Evolutionary conservation across 306 rosid species (phyloP).

Genomic region (Acmispon strigosus): DNA sequence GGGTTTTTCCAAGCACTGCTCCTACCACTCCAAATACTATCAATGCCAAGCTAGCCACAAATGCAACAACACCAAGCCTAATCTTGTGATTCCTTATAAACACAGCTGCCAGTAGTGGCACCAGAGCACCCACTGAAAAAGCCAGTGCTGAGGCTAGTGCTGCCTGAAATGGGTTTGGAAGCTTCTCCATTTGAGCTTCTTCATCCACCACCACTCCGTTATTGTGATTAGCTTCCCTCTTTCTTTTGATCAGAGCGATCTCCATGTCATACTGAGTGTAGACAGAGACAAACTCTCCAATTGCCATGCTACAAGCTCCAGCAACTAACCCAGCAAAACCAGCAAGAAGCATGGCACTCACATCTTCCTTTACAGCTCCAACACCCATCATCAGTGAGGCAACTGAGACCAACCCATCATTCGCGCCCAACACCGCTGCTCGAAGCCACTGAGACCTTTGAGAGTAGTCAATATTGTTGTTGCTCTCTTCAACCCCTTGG

Average conservation of each 20-base stretch:
- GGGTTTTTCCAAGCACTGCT: constrained; percentile 36
- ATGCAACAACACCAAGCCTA: constrained; percentile 39
- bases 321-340: constrained; percentile 55
- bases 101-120: constrained; percentile 45
- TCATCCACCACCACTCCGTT: background rate
- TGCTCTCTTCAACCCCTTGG: background rate
- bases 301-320: constrained; percentile 62
- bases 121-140: constrained; percentile 45
- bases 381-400: constrained; percentile 57
- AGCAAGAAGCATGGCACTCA: constrained; percentile 40
- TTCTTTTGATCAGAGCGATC: constrained; percentile 37
- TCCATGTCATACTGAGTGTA: constrained; percentile 50
- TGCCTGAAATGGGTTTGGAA: constrained; percentile 45
- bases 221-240: background rate
- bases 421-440: constrained; percentile 52
- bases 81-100: constrained; percentile 30
- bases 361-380: constrained; percentile 45
- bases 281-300: constrained; percentile 55
- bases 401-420: constrained; percentile 48
- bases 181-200: constrained; percentile 22
- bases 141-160: constrained; percentile 56
- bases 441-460: constrained; percentile 50
- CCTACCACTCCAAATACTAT: constrained; percentile 43
- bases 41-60: constrained; percentile 37
- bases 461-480: constrained; percentile 25